Evolutionary conservation across 345 rosid genomes (phyloP).

Genomic region (Balakata baccata): DNA sequence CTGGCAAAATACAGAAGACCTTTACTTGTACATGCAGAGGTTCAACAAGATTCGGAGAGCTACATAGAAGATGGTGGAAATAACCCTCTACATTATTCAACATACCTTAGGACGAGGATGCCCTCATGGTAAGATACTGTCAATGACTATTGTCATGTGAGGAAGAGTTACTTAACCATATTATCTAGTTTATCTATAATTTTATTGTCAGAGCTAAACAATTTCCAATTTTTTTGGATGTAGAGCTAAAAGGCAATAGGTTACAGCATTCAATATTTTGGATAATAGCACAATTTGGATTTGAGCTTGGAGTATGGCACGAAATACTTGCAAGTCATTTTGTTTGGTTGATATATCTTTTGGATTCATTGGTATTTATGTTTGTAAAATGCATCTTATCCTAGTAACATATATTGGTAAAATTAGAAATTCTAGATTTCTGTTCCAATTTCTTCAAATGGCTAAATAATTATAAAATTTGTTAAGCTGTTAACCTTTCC

Average conservation of each 20-base stretch:
- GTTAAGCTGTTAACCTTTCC: neutral
- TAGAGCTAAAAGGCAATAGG: too few relatives aligned
- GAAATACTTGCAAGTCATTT: too few relatives aligned
- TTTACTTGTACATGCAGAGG: slow-evolving; percentile 91
- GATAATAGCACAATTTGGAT: too few relatives aligned
- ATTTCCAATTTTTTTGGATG: too few relatives aligned
- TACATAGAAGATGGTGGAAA: slow-evolving; percentile 32
- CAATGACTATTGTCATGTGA: neutral
- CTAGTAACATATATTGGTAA: neutral
- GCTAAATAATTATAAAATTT: neutral
- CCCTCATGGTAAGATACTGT: slow-evolving; percentile 56
- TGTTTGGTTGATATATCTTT: slow-evolving; percentile 3
- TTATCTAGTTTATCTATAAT: neutral
- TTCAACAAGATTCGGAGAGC: slow-evolving; percentile 36
- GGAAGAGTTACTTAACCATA: neutral
- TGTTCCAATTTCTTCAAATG: neutral
- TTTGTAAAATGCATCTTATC: neutral
- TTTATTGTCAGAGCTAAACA: neutral
- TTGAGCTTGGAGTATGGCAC: too few relatives aligned
- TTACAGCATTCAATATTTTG: too few relatives aligned
- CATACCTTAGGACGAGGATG: slow-evolving; percentile 85
- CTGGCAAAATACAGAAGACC: slow-evolving; percentile 84
- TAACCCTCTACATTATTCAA: slow-evolving; percentile 63
- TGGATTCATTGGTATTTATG: neutral
- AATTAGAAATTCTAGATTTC: neutral